phyloP scores from a whole-genome alignment of 768 basidiomycete genomes.

The Rhodocollybia butyracea region DNA sequence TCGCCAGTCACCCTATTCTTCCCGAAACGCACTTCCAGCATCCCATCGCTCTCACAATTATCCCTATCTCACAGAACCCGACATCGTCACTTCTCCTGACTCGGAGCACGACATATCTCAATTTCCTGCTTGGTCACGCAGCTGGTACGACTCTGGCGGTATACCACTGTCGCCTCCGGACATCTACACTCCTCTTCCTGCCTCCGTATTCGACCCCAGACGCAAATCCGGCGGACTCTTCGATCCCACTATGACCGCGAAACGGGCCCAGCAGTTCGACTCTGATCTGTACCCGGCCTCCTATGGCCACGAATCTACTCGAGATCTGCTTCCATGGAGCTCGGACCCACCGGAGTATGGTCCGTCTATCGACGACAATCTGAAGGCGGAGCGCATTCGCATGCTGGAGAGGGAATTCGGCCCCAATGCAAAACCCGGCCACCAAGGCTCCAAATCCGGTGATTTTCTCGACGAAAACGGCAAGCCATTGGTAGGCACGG shows the following conservation, averaged over 20 bases:
- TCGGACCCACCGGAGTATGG: conserved; percentile 43
- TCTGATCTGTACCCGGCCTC: conserved; percentile 32
- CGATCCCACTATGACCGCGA: conserved; percentile 26
- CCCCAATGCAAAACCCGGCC: conserved; percentile 29
- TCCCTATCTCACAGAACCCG: conserved; percentile 13
- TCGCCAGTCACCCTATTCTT: conserved; percentile 13
- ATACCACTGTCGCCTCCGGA: conserved; percentile 21
- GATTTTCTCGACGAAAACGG: conserved; percentile 41
- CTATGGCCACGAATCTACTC: conserved; percentile 36
- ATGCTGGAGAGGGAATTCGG: conserved; percentile 73
- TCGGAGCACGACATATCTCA: conserved; percentile 57
- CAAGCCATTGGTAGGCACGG: conserved; percentile 53
- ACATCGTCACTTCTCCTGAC: conserved; percentile 21
- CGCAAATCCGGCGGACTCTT: conserved; percentile 24
- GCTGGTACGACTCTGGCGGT: conserved; percentile 47
- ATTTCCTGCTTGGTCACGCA: conserved; percentile 62
- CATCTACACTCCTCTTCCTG: conserved; percentile 14
- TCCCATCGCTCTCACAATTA: conserved; percentile 18
- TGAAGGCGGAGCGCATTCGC: conserved; percentile 66
- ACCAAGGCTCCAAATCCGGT: conserved; percentile 18
- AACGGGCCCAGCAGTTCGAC: conserved; percentile 20
- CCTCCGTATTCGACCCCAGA: conserved; percentile 11
- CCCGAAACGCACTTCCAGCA: conserved; percentile 14
- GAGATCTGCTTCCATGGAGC: conserved; percentile 52
- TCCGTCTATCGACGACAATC: conserved; percentile 39